A percentile compares a stretch with the other conserved stretches of the same genome.
Conservation (phyloP, 192 early-diverging fungal species). For the Coemansia reversa region DNA sequence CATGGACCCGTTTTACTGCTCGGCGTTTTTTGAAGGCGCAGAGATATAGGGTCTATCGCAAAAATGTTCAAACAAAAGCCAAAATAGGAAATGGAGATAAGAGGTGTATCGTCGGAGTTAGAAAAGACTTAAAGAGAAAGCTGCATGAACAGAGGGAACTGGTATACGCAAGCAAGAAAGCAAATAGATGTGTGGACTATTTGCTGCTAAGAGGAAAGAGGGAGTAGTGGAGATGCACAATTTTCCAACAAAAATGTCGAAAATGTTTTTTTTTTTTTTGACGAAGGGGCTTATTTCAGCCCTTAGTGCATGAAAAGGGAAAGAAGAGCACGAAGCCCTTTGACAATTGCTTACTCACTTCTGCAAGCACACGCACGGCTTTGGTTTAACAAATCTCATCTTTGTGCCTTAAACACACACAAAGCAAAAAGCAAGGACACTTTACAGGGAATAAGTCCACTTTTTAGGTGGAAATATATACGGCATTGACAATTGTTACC, state of each 20-base stretch:
- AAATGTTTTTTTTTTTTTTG: background rate
- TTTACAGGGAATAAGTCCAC: background rate
- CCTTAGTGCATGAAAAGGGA: background rate
- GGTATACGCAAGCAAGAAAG: background rate
- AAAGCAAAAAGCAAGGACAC: background rate
- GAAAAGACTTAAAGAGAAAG: background rate
- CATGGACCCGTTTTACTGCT: no score
- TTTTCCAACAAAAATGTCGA: background rate
- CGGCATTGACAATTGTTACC: background rate
- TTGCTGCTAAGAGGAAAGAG: background rate
- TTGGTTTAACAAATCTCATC: background rate
- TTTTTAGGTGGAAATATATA: background rate
- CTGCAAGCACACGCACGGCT: background rate
- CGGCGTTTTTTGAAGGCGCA: no score
- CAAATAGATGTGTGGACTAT: background rate
- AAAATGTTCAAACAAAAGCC: background rate
- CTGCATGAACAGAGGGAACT: background rate
- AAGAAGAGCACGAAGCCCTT: background rate
- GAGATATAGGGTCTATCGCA: background rate
- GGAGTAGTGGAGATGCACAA: background rate
- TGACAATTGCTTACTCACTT: background rate
- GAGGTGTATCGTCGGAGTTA: background rate
- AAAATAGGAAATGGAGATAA: background rate
- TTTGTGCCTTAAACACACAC: background rate
- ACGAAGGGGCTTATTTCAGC: background rate